phyloP scores from a whole-genome alignment of 306 rosid species.

The Lotus japonicus region DNA sequence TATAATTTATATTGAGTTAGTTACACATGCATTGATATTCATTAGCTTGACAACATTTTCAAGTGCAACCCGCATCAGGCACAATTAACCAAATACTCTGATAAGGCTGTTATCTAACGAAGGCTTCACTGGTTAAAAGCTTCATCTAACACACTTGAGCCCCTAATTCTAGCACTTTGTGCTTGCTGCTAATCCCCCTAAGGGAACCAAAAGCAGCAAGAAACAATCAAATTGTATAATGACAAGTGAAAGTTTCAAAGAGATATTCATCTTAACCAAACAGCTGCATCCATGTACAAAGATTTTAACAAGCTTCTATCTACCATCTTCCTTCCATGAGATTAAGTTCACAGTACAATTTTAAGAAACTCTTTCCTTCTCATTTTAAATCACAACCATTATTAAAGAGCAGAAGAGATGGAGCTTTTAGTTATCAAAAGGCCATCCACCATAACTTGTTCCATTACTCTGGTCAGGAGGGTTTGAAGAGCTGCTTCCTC shows the following conservation, averaged over 20 bases:
- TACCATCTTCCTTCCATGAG: slow-evolving; percentile 11
- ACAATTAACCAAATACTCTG: background rate
- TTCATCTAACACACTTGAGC: too few species aligned
- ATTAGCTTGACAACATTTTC: background rate
- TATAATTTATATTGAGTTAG: too few species aligned
- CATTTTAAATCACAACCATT: slow-evolving; percentile 27
- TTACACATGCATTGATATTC: too few species aligned
- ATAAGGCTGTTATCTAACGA: background rate
- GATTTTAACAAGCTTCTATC: slow-evolving; percentile 25
- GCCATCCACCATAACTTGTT: slow-evolving; percentile 36
- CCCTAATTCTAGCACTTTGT: background rate
- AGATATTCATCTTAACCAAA: slow-evolving; percentile 17
- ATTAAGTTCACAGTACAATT: slow-evolving; percentile 19
- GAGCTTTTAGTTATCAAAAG: slow-evolving; percentile 26
- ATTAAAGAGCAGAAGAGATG: slow-evolving; percentile 8
- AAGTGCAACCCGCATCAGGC: background rate
- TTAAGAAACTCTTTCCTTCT: slow-evolving; percentile 13
- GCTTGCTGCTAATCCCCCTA: background rate
- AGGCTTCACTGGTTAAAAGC: background rate
- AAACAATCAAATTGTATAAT: slow-evolving; percentile 3
- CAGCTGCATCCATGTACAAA: slow-evolving; percentile 28
- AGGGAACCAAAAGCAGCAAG: background rate
- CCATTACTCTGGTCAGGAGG: slow-evolving; percentile 41
- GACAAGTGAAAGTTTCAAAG: slow-evolving; percentile 1
- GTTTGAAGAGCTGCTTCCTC: slow-evolving; percentile 43